phyloP scores from a whole-genome alignment of 2,329 filamentous ascomycete genomes.

The Ophiostoma perfectum region DNA sequence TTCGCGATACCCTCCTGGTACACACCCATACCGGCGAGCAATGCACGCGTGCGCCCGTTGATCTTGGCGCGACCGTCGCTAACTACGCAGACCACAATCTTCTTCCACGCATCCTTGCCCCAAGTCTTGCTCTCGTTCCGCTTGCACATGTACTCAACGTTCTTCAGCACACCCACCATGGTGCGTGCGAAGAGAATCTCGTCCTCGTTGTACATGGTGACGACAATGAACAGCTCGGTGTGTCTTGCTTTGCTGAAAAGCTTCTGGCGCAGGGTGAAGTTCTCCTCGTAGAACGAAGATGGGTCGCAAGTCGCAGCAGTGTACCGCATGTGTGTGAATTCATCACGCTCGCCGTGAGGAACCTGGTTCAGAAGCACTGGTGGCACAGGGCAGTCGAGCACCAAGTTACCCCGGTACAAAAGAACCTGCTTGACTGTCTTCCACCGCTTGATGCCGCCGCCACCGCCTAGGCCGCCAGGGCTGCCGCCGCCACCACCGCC shows the following conservation, averaged over 20 bases:
- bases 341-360: conserved; percentile 85
- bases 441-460: conserved; percentile 72
- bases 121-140: conserved; percentile 91
- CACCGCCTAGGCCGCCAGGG: conserved; percentile 31
- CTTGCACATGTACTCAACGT: conserved; percentile 96
- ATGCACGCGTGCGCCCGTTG: conserved; percentile 81
- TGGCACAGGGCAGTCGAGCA: conserved; percentile 92
- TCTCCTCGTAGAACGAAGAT: conserved; percentile 75
- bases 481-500: conserved; percentile 36
- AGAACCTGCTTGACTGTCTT: conserved; percentile 99
- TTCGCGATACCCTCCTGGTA: conserved; percentile 99
- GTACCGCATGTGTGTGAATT: conserved; percentile 88
- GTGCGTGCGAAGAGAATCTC: conserved; percentile 93
- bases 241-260: conserved; percentile 88
- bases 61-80: conserved; percentile 97
- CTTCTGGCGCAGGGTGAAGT: conserved; percentile 85
- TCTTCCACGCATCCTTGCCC: conserved; percentile 99
- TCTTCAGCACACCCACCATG: conserved; percentile 96
- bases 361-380: conserved; percentile 82
- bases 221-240: conserved; percentile 91
- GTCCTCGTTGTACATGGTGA: conserved; percentile 99
- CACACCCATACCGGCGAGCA: conserved; percentile 87
- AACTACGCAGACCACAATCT: conserved; percentile 97
- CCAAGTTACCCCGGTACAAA: conserved; percentile 91
- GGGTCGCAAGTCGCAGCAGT: conserved; percentile 93